Evolutionary conservation across 2,329 filamentous ascomycete genomes (phyloP), one percentile per base, ranked within the genome.

Genomic region (Diaporthe nobilis): DNA sequence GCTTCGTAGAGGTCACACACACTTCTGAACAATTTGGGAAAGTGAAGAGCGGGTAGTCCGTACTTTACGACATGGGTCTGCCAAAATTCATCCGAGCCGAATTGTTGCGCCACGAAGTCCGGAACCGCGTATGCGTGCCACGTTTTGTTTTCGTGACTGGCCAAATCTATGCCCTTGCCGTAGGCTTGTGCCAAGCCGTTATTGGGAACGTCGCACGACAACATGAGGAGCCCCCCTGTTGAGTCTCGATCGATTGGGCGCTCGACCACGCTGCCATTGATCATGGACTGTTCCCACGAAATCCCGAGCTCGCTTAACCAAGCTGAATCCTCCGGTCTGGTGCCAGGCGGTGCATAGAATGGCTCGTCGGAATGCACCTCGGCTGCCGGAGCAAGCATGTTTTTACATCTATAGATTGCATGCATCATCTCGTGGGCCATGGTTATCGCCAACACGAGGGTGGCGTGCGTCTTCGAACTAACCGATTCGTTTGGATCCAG

Each of bases 291-390:
- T 17, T 67, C 44, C 63, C 63, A 67, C 20, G 63, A 49, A 2
- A 67, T 12, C 20, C 42, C 63, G 20, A 67, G 28, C n/a, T 67
- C 63, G 44, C 9, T n/a, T 37, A 67, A 5, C 63, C 63, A 67
- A 4, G 63, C 63, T 13, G 63, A 67, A 51, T 67, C 20, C 44
- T 34, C 10, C 44, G 44, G 42, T 15, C 6, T 22, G 28, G 63
- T 67, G 12, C 63, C 63, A 49, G 63, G 63, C 31, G 47, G 63
- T 17, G 47, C 44, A 68, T 68, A 68, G 2, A 68, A 68, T 37
- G 63, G 63, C 13, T 68, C 63, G 1, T 68, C 44, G 10, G 1
- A 2, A 49, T 22, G 5, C 3, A 22, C 3, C 44, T 34, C 28
- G 28, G 4, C 20, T 25, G 2, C 1, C 25, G 63, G 47, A 13